phyloP scores from a whole-genome alignment of 108 stramenopile species.

The Stephanodiscus minutulus region DNA sequence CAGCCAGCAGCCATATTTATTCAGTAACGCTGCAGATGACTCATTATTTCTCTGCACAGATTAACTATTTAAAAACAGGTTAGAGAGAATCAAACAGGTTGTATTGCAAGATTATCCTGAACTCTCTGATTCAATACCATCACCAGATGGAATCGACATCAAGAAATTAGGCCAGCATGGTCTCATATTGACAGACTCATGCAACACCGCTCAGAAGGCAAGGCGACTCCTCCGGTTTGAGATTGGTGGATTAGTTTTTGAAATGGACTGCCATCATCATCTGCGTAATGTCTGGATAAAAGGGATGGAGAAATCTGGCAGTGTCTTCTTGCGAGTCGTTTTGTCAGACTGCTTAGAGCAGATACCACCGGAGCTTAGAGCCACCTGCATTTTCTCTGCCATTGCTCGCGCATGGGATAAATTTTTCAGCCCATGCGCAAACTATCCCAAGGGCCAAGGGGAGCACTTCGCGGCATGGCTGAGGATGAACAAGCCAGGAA shows the following conservation, averaged over 20 bases:
- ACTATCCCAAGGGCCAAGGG: constrained; percentile 17
- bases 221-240: neutral
- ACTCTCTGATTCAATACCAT: neutral
- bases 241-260: neutral
- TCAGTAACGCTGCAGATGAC: too few species aligned
- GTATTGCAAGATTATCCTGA: neutral
- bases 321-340: neutral
- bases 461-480: neutral
- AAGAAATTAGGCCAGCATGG: constrained; percentile 9
- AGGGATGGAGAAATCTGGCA: neutral
- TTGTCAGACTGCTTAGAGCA: neutral
- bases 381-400: neutral
- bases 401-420: constrained; percentile 8
- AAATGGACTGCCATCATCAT: constrained; percentile 12
- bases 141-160: constrained; percentile 13
- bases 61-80: neutral
- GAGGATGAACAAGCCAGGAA: constrained; percentile 4
- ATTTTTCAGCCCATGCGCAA: neutral
- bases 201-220: constrained; percentile 3
- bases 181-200: constrained; percentile 16
- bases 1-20: too few species aligned
- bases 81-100: neutral
- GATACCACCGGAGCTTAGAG: neutral
- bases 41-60: too few species aligned
- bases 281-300: constrained; percentile 2